Conservation (phyloP, 306 rosid species). For the Prunus kanzakura region DNA sequence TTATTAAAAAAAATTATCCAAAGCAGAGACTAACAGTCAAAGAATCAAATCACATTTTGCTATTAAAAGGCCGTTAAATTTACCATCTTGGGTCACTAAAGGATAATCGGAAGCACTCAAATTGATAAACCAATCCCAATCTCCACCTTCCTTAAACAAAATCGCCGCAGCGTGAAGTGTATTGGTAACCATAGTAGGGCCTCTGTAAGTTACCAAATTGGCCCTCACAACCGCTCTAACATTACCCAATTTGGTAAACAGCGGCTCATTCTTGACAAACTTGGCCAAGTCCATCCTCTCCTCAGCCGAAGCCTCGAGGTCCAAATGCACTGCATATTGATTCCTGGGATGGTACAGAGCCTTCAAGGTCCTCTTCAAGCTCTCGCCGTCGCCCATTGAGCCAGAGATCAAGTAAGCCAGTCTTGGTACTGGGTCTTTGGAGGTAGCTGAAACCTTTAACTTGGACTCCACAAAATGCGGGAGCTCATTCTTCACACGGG, state of each 20-base stretch:
- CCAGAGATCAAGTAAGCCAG: conserved; percentile 78
- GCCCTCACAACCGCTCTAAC: conserved; percentile 58
- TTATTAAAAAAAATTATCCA: neutral
- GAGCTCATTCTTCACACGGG: conserved; percentile 16
- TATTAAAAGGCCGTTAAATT: neutral
- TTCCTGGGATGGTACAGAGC: conserved; percentile 72
- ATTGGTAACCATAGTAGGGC: conserved; percentile 73
- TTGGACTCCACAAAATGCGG: conserved; percentile 62
- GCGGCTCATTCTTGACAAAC: conserved; percentile 49
- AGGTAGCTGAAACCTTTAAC: conserved; percentile 29
- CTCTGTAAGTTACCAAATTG: conserved; percentile 69
- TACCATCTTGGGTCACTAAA: conserved; percentile 78
- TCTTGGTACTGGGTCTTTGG: conserved; percentile 44
- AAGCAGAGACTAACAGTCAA: neutral
- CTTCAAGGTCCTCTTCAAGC: conserved; percentile 66
- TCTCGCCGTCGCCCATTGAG: conserved; percentile 62
- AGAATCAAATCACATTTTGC: neutral
- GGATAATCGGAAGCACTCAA: conserved; percentile 80
- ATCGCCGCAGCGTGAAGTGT: conserved; percentile 76
- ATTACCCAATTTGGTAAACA: conserved; percentile 47
- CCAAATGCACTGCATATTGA: conserved; percentile 64
- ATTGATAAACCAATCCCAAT: conserved; percentile 85
- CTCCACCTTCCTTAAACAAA: conserved; percentile 58
- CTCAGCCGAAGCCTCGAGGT: conserved; percentile 56
- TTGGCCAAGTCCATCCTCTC: conserved; percentile 57